These are phyloP conservation scores for Apophysomyces variabilis DNA, from an alignment of 371 early-diverging fungal species.

Conservation along the genomic window DNA sequence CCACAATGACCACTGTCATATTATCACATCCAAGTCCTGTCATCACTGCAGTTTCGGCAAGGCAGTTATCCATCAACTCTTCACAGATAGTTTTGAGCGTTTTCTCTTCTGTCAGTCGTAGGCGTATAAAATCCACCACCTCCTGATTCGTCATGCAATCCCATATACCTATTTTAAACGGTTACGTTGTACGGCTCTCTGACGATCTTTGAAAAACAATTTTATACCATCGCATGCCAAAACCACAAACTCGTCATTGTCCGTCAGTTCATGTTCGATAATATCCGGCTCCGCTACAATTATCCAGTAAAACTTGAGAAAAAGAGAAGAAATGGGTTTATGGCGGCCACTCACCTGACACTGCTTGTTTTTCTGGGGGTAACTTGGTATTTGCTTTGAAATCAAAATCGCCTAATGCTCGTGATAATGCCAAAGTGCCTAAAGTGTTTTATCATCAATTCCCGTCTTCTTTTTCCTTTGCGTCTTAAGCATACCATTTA, in stretches of 20 bases:
- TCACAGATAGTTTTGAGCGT: conserved; percentile 78
- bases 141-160: conserved; percentile 93
- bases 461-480: too few species aligned
- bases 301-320: neutral
- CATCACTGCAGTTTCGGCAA: conserved; percentile 80
- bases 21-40: conserved; percentile 98
- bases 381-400: conserved; percentile 81
- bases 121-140: conserved; percentile 82
- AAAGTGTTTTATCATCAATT: neutral
- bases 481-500: conserved; percentile 74
- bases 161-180: conserved; percentile 81
- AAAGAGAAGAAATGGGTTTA: neutral
- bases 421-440: conserved; percentile 92
- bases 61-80: conserved; percentile 87
- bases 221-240: conserved; percentile 90
- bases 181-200: neutral
- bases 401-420: conserved; percentile 97
- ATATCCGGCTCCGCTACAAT: conserved; percentile 77
- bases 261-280: conserved; percentile 54
- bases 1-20: conserved; percentile 96
- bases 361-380: conserved; percentile 86
- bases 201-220: neutral
- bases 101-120: conserved; percentile 58
- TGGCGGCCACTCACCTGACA: conserved; percentile 62
- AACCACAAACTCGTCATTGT: conserved; percentile 84